Evolutionary conservation across 169 alveolate genomes (phyloP).

Genomic region (Cryptosporidium ryanae): DNA sequence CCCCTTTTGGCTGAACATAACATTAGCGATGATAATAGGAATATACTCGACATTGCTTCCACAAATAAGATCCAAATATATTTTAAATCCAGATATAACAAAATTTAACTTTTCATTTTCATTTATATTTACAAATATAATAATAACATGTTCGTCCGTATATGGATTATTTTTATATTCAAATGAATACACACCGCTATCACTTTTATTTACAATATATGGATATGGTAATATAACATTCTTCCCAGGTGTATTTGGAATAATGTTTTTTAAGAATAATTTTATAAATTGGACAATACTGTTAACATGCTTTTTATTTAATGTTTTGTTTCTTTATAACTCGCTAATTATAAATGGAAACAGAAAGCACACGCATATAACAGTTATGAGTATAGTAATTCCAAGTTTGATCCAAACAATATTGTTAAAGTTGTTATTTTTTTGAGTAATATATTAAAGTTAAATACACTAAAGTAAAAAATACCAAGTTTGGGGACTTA

Average conservation of each 20-base stretch:
- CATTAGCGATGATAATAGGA: conserved; percentile 52
- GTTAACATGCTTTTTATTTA: conserved; percentile 14
- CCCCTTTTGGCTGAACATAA: conserved; percentile 41
- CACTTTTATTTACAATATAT: conserved; percentile 58
- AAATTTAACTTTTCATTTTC: conserved; percentile 45
- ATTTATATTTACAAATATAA: conserved; percentile 28
- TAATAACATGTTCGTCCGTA: not conserved
- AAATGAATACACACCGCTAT: conserved; percentile 26
- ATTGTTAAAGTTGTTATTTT: conserved; percentile 13
- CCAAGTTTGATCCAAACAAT: conserved; percentile 24
- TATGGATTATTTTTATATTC: conserved; percentile 21
- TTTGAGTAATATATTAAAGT: not conserved
- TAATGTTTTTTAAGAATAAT: conserved; percentile 16
- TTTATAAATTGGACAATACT: conserved; percentile 37
- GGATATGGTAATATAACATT: conserved; percentile 36
- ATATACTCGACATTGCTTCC: conserved; percentile 50
- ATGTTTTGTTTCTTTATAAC: conserved; percentile 34
- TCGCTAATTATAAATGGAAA: conserved; percentile 46
- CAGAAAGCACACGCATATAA: conserved; percentile 17
- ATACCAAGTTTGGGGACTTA: not conserved
- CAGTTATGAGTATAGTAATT: not conserved
- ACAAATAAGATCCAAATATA: conserved; percentile 35
- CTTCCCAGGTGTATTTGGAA: conserved; percentile 34
- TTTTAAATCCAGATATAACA: conserved; percentile 43
- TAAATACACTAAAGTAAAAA: too few relatives aligned